These are phyloP conservation scores for Talaromyces funiculosus DNA, from an alignment of 2,329 filamentous ascomycete genomes.

Conservation along the genomic window DNA sequence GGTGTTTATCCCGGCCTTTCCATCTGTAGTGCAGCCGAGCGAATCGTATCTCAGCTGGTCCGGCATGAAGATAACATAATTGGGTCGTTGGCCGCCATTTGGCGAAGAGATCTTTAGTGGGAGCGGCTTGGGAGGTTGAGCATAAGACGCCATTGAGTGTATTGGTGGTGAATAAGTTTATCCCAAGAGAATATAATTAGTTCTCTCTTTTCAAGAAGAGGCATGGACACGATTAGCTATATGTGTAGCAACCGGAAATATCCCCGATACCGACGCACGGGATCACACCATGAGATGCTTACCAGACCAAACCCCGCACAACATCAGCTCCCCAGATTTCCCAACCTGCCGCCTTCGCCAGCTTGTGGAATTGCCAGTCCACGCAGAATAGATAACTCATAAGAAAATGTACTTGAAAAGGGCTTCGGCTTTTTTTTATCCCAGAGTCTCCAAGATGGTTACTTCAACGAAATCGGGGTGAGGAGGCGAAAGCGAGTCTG, in stretches of 20 bases:
- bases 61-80: conserved; percentile 41
- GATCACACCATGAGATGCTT: background rate
- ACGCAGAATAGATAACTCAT: no score
- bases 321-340: background rate
- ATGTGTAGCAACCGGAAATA: background rate
- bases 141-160: background rate
- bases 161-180: background rate
- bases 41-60: conserved; percentile 46
- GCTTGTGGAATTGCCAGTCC: no score
- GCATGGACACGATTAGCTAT: background rate
- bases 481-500: background rate
- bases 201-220: background rate
- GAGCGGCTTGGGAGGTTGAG: background rate
- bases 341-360: background rate
- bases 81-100: background rate
- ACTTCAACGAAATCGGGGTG: background rate
- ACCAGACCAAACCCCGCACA: background rate
- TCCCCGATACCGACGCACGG: background rate
- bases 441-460: conserved; percentile 7
- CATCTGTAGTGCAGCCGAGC: conserved; percentile 30
- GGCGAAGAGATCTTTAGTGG: background rate
- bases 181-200: background rate
- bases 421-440: background rate
- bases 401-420: background rate
- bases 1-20: background rate